Evolutionary conservation across 805 yeast genomes (phyloP).

Genomic region (Clavispora phyllophila): DNA sequence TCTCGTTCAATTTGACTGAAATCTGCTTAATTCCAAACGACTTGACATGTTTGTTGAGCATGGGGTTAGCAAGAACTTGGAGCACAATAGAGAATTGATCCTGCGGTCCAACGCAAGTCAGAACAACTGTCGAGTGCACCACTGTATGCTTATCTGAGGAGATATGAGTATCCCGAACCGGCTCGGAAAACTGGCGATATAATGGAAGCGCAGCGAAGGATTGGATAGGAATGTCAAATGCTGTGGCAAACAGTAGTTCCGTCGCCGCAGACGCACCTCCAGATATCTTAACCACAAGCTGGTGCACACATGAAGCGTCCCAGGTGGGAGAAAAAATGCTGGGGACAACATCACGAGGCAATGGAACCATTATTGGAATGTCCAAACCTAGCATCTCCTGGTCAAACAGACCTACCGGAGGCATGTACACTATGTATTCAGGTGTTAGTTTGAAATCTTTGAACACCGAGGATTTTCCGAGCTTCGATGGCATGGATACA

Average conservation of each 20-base stretch:
- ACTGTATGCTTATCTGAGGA: constrained; percentile 47
- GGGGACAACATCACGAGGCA: constrained; percentile 49
- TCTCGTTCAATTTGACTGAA: constrained; percentile 47
- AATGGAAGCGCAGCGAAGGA: constrained; percentile 54
- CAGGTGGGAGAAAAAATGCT: constrained; percentile 46
- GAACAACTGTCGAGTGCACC: constrained; percentile 43
- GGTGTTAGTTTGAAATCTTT: constrained; percentile 32
- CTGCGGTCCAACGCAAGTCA: constrained; percentile 54
- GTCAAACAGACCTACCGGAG: constrained; percentile 34
- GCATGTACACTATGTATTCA: constrained; percentile 31
- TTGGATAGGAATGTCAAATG: constrained; percentile 51
- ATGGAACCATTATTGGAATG: constrained; percentile 52
- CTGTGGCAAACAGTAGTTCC: constrained; percentile 27
- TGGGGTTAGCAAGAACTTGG: constrained; percentile 38
- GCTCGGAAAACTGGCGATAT: constrained; percentile 50
- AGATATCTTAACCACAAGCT: constrained; percentile 35
- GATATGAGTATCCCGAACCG: constrained; percentile 37
- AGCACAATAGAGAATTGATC: constrained; percentile 41
- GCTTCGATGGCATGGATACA: constrained; percentile 35
- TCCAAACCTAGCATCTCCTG: constrained; percentile 50
- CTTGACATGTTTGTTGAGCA: constrained; percentile 24
- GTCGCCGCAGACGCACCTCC: constrained; percentile 26
- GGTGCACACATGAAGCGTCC: constrained; percentile 45
- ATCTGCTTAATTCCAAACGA: constrained; percentile 40
- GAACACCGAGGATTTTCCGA: constrained; percentile 32